phyloP scores from a whole-genome alignment of 495 filamentous ascomycete species.

The Lineolata rhizophorae region DNA sequence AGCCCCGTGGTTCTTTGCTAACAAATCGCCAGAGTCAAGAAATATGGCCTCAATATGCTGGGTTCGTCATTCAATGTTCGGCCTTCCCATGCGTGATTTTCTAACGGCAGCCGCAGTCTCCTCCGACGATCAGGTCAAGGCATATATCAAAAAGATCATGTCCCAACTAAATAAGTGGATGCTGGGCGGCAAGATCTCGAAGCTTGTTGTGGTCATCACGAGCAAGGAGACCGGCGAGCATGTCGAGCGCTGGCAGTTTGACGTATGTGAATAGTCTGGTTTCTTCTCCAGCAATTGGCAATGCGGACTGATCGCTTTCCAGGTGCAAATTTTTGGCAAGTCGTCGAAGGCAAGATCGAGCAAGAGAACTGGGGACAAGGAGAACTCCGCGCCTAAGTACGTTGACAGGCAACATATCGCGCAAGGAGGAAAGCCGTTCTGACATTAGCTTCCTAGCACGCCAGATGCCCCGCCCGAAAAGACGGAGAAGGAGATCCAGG shows the following conservation, averaged over 20 bases:
- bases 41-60: slow-evolving; percentile 98
- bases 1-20: background rate
- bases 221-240: slow-evolving; percentile 91
- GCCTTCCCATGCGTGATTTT: no score
- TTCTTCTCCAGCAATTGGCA: no score
- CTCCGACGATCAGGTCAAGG: slow-evolving; percentile 91
- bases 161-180: slow-evolving; percentile 92
- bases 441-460: no score
- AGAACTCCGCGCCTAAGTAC: slow-evolving; percentile 37
- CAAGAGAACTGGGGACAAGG: slow-evolving; percentile 31
- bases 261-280: slow-evolving; percentile 46
- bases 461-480: slow-evolving; percentile 33
- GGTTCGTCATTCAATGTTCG: no score
- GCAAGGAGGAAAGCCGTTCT: no score
- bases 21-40: slow-evolving; percentile 47
- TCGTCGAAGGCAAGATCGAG: slow-evolving; percentile 27
- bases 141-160: slow-evolving; percentile 98
- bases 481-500: slow-evolving; percentile 80
- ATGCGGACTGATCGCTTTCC: background rate
- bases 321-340: slow-evolving; percentile 52
- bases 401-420: no score
- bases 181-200: slow-evolving; percentile 83
- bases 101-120: no score
- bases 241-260: slow-evolving; percentile 95
- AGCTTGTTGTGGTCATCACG: slow-evolving; percentile 88